Base-by-base conservation (phyloP, 345 rosid genomes). In the Rhodamnia argentea region DNA sequence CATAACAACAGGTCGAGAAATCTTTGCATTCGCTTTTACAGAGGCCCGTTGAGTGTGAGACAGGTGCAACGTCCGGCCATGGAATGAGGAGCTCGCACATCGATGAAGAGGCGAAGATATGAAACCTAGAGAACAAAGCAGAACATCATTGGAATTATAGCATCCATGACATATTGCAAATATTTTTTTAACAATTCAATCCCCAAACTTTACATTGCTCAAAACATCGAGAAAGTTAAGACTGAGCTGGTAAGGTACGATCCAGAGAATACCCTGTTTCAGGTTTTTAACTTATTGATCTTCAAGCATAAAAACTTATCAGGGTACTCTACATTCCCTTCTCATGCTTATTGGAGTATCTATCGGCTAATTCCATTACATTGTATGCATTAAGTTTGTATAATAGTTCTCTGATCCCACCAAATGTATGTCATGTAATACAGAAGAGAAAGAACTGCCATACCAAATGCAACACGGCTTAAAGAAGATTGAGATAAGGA, bases 21-120 rank as follows among this genome's bases (percentile, higher is more conserved):
- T 86, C 22, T 57, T 78, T 23, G 85, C 83, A 82, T 87, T 90
- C 64, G 44, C 86, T 52, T 87, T 88, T 44, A 78, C 40, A 6
- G 90, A 87, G 37, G 85, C 20, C 83, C 84, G 47, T 10, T 13
- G 88, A 16, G 85, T 76, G 27, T 32, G 86, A 3, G 90, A 88
- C 70, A 91, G 85, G 29, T 57, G 82, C 84, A 96, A 70, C 57
- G 93, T 86, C 26, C 84, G 91, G 54, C 96, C 96, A 78, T 70
- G 84, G 91, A 94, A 93, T 20, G 91, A 37, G 23, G 97, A 92
- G 83, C 59, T 64, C 2, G 88, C 82, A 86, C 91, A 90, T 81
- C 90, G 88, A 88, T 85, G 87, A 87, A 86, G 87, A 85, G 90
- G 85, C 55, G 88, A 90, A 70, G 93, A 89, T 85, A 92, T 54